Base-by-base conservation (phyloP, 495 filamentous ascomycete species). In the Penicillium tannophilum region DNA sequence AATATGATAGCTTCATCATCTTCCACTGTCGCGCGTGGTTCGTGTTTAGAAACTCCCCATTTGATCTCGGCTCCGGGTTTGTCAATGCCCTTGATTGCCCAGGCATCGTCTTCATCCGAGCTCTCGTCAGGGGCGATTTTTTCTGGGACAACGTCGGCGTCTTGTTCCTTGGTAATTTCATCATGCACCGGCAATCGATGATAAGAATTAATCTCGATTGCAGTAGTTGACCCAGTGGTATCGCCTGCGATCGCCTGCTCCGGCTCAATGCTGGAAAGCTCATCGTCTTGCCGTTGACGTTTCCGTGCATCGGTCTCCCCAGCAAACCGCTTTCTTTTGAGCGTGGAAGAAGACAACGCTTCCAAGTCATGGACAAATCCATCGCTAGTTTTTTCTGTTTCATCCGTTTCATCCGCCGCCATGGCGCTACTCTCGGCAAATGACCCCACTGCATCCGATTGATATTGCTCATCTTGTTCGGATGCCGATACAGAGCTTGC, bases 201-300 rank as follows among this genome's bases (percentile, higher is more conserved):
- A 12, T 23, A 35, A 48, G 52, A 26, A n/a, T 54, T 56, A 11
- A 45, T 51, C 11, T 30, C 48, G 33, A 55, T 20, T 8, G 24
- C 24, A 20, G 44, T 46, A 17, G 53, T n/a, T 14, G 59, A 26
- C 28, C 58, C 33, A 1, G 50, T 39, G 36, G 41, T 12, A 20
- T 49, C 55, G 6, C 23, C 54, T 7, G 42, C 19, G 36, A 56
- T 47, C 9, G 67, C 62, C 33, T 61, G 59, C 28, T 39, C 51
- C 9, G 50, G 39, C 31, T 60, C 74, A 57, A 87, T 77, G 19
- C 83, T 82, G 69, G 91, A 90, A n/a, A 91, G 77, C 53, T 90
- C 86, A 67, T 90, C 88, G 52, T 91, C 89, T n/a, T 88, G 86
- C 64, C 89, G 88, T 61, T 84, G 84, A 55, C 85, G 83, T 69